These are phyloP conservation scores for Kentomonas sorsogonicus DNA, from an alignment of 208 protist genomes.

Conservation along the genomic window DNA sequence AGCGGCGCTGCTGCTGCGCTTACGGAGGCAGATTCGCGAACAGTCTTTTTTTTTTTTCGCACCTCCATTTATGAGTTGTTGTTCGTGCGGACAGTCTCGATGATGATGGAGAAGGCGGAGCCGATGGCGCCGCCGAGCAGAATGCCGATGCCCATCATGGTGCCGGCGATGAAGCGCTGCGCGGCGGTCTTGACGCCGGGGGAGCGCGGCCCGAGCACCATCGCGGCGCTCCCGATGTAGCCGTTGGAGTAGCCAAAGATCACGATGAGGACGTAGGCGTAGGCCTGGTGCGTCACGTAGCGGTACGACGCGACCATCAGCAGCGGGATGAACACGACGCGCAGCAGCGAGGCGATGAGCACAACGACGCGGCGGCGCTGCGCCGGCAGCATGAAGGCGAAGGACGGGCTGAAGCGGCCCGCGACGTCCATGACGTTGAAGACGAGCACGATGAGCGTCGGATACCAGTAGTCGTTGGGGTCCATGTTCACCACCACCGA, in stretches of 20 bases:
- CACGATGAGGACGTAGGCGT: conserved; percentile 44
- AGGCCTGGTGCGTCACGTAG: conserved; percentile 43
- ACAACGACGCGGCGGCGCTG: conserved; percentile 35
- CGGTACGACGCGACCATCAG: conserved; percentile 49
- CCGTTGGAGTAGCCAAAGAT: conserved; percentile 55
- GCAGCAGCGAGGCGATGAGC: conserved; percentile 27
- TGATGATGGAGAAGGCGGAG: conserved; percentile 40
- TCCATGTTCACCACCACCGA: conserved; percentile 36
- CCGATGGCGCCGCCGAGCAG: conserved; percentile 36
- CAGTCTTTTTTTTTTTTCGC: background rate
- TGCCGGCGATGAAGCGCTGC: conserved; percentile 53
- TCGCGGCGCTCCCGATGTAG: conserved; percentile 35
- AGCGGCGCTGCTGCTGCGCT: no score
- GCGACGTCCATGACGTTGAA: conserved; percentile 55
- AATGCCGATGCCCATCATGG: conserved; percentile 48
- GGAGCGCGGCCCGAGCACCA: conserved; percentile 40
- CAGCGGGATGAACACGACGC: conserved; percentile 47
- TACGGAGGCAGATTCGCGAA: no score
- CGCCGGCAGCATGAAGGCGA: conserved; percentile 32
- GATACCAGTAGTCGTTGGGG: conserved; percentile 44
- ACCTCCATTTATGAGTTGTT: no score
- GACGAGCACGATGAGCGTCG: conserved; percentile 40
- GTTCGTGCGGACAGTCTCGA: conserved; percentile 24
- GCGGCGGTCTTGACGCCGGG: conserved; percentile 24
- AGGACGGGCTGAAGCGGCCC: conserved; percentile 37